Evolutionary conservation across 805 yeast species (phyloP), one percentile per base, ranked within the genome.

Genomic region (Wickerhamiella parazyma): DNA sequence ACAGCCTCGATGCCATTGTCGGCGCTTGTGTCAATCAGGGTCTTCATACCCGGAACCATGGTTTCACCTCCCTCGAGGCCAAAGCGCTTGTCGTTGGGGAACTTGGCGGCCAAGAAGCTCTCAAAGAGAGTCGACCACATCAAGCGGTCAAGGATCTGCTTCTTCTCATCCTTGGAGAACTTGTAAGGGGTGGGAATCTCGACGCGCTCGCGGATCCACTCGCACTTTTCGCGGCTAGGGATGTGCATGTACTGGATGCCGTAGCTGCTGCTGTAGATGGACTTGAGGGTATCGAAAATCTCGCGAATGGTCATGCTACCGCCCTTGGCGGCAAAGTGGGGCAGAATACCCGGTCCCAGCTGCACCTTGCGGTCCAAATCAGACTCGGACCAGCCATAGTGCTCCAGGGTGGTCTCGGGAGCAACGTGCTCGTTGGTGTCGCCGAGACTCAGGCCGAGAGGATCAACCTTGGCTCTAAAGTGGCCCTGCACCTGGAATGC

Each of bases 401-500:
- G 82, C 51, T 86, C 96, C 48, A 86, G 69, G 39, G 95, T 84
- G 60, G 91, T 72, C 67, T 91, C 98, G 58, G 72, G 77, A 50
- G 98, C 96, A 10, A 60, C 50, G 48, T 65, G 57, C 33, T 44
- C 50, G 45, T 55, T 45, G 56, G 74, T 75, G 57, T 76, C 82
- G 54, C 91, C 96, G 59, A 78, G 83, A 16, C 87, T 76, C 58
- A 89, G 81, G 29, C 81, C 89, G 59, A 91, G 70, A n/a, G 99
- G 99, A 65, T 91, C 99, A 49, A 86, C 79, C 55, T 78, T 80
- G 37, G 97, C 96, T 69, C 83, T 84, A 64, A 79, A 81, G 65
- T 91, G 99, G 53, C 98, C 99, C 66, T 97, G 78, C 42, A 91
- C 98, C 70, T 91, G 98, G 68, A 87, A 91, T 24, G 98, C 98